Evolutionary conservation across 73 alveolate species (phyloP).

Genomic region (Durusdinium trenchii): DNA sequence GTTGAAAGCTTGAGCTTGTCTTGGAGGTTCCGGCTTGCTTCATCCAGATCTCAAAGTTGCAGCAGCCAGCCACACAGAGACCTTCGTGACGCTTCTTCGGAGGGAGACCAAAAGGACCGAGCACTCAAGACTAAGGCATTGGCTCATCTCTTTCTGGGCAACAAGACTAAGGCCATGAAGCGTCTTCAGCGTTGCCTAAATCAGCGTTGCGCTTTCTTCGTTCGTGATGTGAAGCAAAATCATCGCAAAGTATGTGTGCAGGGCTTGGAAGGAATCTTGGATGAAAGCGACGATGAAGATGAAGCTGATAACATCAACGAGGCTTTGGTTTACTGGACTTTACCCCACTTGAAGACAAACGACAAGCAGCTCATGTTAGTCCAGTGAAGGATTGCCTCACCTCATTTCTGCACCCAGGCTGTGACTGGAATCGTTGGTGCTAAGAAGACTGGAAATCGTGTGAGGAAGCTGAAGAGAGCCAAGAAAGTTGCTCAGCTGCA

Average conservation of each 20-base stretch:
- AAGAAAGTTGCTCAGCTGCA: constrained; percentile 43
- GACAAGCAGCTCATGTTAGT: neutral
- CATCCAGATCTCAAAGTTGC: constrained; percentile 98
- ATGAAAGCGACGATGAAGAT: constrained; percentile 97
- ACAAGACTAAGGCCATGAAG: constrained; percentile 76
- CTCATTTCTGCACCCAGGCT: neutral
- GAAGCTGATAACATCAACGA: constrained; percentile 95
- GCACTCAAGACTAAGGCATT: constrained; percentile 97
- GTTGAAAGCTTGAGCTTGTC: neutral
- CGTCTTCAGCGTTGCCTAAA: neutral
- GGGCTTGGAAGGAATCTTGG: constrained; percentile 97
- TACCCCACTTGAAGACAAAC: neutral
- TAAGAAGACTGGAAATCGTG: constrained; percentile 79
- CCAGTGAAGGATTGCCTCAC: neutral
- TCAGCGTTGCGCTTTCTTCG: neutral
- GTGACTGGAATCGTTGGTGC: constrained; percentile 90
- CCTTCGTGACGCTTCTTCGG: neutral
- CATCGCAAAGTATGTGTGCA: neutral
- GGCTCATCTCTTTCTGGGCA: constrained; percentile 97
- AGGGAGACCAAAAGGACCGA: constrained; percentile 96
- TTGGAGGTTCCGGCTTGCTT: constrained; percentile 96
- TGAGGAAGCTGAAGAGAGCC: constrained; percentile 50
- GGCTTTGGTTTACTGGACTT: neutral
- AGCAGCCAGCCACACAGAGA: constrained; percentile 75
- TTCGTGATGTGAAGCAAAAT: neutral